These are phyloP conservation scores for Pythium chondricola DNA, from an alignment of 352 stramenopile genomes.

Conservation along the genomic window DNA sequence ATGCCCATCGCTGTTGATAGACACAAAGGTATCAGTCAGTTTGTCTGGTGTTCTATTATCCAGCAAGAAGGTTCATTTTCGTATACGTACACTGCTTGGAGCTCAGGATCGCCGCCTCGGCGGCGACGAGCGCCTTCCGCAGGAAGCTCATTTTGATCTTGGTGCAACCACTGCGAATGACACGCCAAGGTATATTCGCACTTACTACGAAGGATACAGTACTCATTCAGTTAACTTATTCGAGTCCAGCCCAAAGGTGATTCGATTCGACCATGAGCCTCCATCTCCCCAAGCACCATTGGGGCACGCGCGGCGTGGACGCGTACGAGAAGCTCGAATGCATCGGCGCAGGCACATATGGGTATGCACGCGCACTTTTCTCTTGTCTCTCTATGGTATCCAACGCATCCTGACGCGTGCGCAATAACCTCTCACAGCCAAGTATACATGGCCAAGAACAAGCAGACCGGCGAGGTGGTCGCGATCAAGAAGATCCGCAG, in stretches of 20 bases:
- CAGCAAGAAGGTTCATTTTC: background rate
- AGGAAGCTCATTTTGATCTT: slow-evolving; percentile 70
- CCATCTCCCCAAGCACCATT: slow-evolving; percentile 78
- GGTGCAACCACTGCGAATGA: no score
- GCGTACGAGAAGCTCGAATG: slow-evolving; percentile 88
- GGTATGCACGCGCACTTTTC: slow-evolving; percentile 25
- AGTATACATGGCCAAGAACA: slow-evolving; percentile 88
- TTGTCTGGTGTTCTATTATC: background rate
- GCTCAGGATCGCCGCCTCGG: slow-evolving; percentile 71
- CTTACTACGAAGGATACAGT: no score
- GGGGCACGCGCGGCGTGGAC: slow-evolving; percentile 77
- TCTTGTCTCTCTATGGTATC: background rate
- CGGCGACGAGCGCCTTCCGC: slow-evolving; percentile 54
- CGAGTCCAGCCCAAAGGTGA: no score
- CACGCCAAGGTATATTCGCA: no score
- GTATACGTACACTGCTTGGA: slow-evolving; percentile 75
- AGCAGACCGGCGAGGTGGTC: slow-evolving; percentile 74
- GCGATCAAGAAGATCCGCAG: slow-evolving; percentile 91
- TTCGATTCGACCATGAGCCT: no score
- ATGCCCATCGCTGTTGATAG: slow-evolving; percentile 49
- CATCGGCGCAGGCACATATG: slow-evolving; percentile 86
- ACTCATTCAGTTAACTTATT: slow-evolving; percentile 12
- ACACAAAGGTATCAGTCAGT: slow-evolving; percentile 1
- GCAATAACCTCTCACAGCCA: slow-evolving; percentile 47
- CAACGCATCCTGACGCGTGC: no score